Percentiles rank a stretch among this genome's conserved stretches.
Evolutionary conservation across 2,329 filamentous ascomycete genomes (phyloP).

Genomic region (Phaeosphaeriaceae sp.): DNA sequence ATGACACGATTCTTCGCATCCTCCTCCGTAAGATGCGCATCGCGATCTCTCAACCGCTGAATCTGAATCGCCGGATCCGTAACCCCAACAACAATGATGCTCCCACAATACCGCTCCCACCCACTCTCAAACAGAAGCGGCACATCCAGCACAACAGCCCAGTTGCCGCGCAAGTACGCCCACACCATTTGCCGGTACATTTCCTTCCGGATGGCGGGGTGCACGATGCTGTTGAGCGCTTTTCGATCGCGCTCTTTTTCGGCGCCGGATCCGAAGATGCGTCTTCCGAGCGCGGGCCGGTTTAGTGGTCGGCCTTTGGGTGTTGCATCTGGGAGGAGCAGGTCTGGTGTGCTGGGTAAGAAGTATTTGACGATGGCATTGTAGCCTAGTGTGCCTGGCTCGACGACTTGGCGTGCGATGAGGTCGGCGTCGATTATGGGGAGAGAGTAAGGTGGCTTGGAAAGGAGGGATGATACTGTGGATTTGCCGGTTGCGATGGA

Average conservation of each 20-base stretch:
- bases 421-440: constrained; percentile 95
- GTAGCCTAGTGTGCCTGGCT: constrained; percentile 87
- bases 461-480: constrained; percentile 85
- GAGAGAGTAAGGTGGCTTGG: constrained; percentile 79
- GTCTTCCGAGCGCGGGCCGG: constrained; percentile 79
- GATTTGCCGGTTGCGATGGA: constrained; percentile 99
- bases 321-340: constrained; percentile 68
- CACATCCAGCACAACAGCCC: constrained; percentile 92
- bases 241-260: constrained; percentile 74
- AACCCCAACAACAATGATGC: constrained; percentile 86
- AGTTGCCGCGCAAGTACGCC: constrained; percentile 75
- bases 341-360: constrained; percentile 79
- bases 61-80: constrained; percentile 82
- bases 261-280: constrained; percentile 82
- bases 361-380: constrained; percentile 83
- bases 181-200: constrained; percentile 78
- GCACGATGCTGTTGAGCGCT: constrained; percentile 87
- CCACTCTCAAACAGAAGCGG: constrained; percentile 89
- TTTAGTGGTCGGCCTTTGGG: constrained; percentile 79
- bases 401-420: constrained; percentile 90
- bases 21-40: constrained; percentile 78
- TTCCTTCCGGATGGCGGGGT: constrained; percentile 83
- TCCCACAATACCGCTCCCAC: constrained; percentile 84
- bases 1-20: constrained; percentile 86
- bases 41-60: constrained; percentile 73